Evolutionary conservation across 2,329 filamentous ascomycete species (phyloP), one percentile per base, ranked within the genome.

Genomic region (Sporothrix brasiliensis): DNA sequence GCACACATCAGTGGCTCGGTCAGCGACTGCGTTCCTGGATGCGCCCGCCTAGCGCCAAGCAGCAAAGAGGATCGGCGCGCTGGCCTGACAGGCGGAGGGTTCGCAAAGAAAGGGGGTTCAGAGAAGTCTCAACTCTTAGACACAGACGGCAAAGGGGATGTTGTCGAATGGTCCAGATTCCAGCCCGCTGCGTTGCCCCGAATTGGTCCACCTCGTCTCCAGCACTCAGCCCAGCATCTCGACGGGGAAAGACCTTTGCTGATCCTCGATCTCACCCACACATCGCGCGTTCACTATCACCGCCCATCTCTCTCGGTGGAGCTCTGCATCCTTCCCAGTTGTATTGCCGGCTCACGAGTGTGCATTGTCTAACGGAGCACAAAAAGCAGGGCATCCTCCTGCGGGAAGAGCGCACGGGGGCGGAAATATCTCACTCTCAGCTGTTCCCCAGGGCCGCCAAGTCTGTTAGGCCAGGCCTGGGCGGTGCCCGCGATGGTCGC

Each of bases 61-160:
- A 34, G 24, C 44, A 34, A 50, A 50, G 44, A 65, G 24, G 41
- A 49, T 21, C 21, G 60, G 60, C 41, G 41, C 44, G 60, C 34
- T n/a, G 44, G 56, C 16, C 56, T 61, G 34, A 44, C 56, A 44
- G 56, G 56, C 39, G 56, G n/a, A 61, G 34, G 24, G 53, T 54
- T 21, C 9, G 14, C 58, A 63, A 63, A 63, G 60, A 63, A 63
- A 47, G 60, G 41, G 41, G 60, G 56, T 21, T 39, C 56, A 44
- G 34, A 44, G 34, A 50, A 50, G 6, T 50, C 19, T 50, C 58
- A 63, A 39, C 13, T 11, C 39, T 16, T 13, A 61, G 58, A 47
- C 56, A 44, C 44, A 60, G 34, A 21, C 30, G 56, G 10, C 19
- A 13, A 39, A 24, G 44, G 56, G 34, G 34, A 61, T 58, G 21